These are phyloP conservation scores for Cryptosporidium viatorum DNA, from an alignment of 169 alveolate species.

Conservation along the genomic window DNA sequence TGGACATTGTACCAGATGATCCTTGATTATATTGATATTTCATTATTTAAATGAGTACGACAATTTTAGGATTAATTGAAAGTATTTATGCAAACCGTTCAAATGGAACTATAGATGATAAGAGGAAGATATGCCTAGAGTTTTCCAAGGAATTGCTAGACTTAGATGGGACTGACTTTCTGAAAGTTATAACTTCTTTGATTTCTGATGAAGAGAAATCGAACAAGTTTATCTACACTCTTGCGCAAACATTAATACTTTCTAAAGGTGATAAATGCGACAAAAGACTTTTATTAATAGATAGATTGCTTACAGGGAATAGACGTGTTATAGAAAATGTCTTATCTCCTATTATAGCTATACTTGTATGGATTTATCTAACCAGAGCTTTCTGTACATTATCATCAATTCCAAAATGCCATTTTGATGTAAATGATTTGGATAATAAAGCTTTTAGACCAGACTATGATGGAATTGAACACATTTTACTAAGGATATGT, in stretches of 20 bases:
- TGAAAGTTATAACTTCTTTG: not conserved
- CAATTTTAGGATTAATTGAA: slow-evolving; percentile 28
- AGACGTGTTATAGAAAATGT: not conserved
- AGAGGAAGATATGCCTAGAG: not conserved
- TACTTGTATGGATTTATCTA: slow-evolving; percentile 36
- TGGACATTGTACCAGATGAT: not conserved
- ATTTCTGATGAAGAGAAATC: slow-evolving; percentile 32
- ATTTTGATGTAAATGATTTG: not conserved
- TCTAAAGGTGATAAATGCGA: slow-evolving; percentile 39
- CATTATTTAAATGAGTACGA: not conserved
- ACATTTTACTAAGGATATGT: slow-evolving; percentile 17
- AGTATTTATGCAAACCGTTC: slow-evolving; percentile 6
- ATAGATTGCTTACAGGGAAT: slow-evolving; percentile 1
- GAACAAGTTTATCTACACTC: slow-evolving; percentile 11
- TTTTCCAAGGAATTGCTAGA: not conserved
- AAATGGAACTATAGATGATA: not conserved
- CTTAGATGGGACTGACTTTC: slow-evolving; percentile 1
- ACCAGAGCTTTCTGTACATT: slow-evolving; percentile 42
- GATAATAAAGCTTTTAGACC: not conserved
- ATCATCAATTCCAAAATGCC: slow-evolving; percentile 39
- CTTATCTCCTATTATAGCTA: slow-evolving; percentile 24
- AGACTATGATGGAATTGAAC: slow-evolving; percentile 50
- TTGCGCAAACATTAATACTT: slow-evolving; percentile 30
- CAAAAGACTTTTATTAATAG: slow-evolving; percentile 18
- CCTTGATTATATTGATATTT: not conserved